Evolutionary conservation across 2,329 filamentous ascomycete species (phyloP), one percentile per base, ranked within the genome.

Genomic region (Achaetomium macrosporum): DNA sequence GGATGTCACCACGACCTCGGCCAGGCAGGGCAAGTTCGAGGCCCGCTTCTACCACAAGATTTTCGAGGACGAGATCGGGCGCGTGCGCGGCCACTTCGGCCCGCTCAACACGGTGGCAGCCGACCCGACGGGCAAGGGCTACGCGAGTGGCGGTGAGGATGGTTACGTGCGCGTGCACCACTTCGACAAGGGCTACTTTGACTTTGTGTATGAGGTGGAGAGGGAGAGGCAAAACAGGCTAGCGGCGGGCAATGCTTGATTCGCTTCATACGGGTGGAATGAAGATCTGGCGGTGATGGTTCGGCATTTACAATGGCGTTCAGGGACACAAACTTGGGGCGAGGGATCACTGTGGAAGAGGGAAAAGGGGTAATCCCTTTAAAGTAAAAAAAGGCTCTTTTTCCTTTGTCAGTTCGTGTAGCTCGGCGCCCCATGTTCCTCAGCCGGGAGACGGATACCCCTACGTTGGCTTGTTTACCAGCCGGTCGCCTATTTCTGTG

Each of bases 31-130:
- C 75, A 97, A 97, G 76, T 99, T 99, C 78, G 93, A 99, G 75
- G 93, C 93, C 42, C 85, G 93, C 61, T 99, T 99, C 81, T 99
- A 96, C 81, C 93, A 99, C 85, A 97, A 95, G 82, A 87, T 99
- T 71, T 97, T 99, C 71, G 90, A 96, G 74, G 92, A 99, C 73
- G 93, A 99, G 78, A 92, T 97, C 66, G 93, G 93, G 63, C 87
- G 93, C 78, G 93, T 99, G 60, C 83, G 90, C 69, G 93, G 93
- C 59, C 93, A 99, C 73, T 99, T 99, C 74, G 93, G 93, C 42
- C 41, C 50, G 6, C 56, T 77, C 71, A 96, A 99, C 80, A 96
- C 93, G 58, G 90, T 99, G 63, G 91, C 93, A 45, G 89, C 89
- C 54, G 89, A 96, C 73, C 93, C 93, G 30, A 86, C 86, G 56